phyloP scores from a whole-genome alignment of 306 rosid species.

The Fragaria iinumae region DNA sequence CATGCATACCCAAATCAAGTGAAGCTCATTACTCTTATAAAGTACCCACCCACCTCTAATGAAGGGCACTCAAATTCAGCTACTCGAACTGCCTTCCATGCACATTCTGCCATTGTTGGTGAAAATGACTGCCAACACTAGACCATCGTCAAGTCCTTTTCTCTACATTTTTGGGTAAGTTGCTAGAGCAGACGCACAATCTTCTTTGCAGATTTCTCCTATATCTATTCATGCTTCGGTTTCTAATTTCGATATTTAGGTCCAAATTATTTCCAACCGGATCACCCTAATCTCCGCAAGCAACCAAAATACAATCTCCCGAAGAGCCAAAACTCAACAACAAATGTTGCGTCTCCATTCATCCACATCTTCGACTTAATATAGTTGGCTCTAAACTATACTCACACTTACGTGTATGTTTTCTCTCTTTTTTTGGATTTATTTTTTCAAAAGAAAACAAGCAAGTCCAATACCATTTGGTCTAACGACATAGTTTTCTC shows the following conservation, averaged over 20 bases:
- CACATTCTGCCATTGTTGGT: slow-evolving; percentile 1
- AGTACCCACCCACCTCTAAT: not conserved
- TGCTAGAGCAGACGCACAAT: not conserved
- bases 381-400: too few species aligned
- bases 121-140: slow-evolving; percentile 8
- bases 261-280: not conserved
- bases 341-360: not conserved
- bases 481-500: too few species aligned
- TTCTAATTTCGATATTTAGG: not conserved
- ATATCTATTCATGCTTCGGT: not conserved
- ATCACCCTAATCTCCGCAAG: not conserved
- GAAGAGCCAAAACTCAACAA: not conserved
- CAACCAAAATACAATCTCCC: not conserved
- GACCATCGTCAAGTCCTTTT: not conserved
- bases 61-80: not conserved
- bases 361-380: not conserved
- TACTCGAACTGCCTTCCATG: not conserved
- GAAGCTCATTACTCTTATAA: not conserved
- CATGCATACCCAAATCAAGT: not conserved
- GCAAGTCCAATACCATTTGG: too few species aligned
- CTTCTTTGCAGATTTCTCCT: not conserved
- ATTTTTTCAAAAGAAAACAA: too few species aligned
- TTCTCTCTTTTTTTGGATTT: not conserved
- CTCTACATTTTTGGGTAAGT: not conserved
- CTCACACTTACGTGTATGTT: too few species aligned